Conservation (phyloP, 1,139 yeast genomes). For the Protomyces pachydermus region DNA sequence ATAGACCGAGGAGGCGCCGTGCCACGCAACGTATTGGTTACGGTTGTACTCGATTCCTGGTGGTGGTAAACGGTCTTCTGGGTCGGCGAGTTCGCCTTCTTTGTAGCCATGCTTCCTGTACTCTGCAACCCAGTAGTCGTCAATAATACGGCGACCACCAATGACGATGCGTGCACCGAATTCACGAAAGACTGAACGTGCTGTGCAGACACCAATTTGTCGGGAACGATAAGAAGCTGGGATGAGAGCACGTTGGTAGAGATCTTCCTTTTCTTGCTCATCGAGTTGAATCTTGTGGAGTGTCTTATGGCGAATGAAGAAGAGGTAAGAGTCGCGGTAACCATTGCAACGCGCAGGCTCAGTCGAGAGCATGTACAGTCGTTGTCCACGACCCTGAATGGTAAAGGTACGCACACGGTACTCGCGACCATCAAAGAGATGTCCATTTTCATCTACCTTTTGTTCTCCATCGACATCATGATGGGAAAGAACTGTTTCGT, state of each 20-base stretch:
- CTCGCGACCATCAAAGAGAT: constrained; percentile 66
- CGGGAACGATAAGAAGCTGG: constrained; percentile 91
- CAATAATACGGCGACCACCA: constrained; percentile 74
- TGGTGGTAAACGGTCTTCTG: constrained; percentile 51
- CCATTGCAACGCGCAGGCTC: constrained; percentile 96
- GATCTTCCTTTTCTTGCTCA: constrained; percentile 73
- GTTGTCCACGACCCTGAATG: constrained; percentile 64
- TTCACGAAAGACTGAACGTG: constrained; percentile 81
- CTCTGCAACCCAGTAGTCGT: constrained; percentile 81
- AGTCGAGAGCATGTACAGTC: constrained; percentile 82
- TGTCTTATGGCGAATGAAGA: constrained; percentile 76
- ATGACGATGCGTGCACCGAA: constrained; percentile 82
- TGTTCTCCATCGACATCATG: constrained; percentile 69
- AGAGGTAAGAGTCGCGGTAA: constrained; percentile 82
- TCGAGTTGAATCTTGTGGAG: constrained; percentile 70
- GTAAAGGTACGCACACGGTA: constrained; percentile 80
- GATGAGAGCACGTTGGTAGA: constrained; percentile 73
- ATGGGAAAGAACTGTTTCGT: constrained; percentile 74
- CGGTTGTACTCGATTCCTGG: constrained; percentile 46
- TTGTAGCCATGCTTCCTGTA: constrained; percentile 66
- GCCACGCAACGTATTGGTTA: constrained; percentile 53
- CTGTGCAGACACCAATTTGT: constrained; percentile 82
- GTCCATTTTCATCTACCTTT: constrained; percentile 67
- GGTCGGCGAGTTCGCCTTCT: constrained; percentile 79
- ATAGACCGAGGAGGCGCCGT: constrained; percentile 46